Evolutionary conservation across 768 basidiomycete species (phyloP).

Genomic region (Krasilnikovozyma curviuscula): DNA sequence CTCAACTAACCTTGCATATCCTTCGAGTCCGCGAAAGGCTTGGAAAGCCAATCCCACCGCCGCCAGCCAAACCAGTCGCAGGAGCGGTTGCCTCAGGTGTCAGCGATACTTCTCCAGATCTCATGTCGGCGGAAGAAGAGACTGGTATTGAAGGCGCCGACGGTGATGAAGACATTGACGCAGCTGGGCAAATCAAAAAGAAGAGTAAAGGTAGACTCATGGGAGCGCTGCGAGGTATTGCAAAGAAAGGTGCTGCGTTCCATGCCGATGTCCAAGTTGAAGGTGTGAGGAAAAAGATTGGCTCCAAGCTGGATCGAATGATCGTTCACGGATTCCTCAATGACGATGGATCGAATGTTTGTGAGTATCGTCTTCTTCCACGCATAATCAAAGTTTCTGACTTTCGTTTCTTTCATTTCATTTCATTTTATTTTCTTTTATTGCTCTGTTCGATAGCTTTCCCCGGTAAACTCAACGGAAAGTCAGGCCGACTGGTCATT

Average conservation of each 20-base stretch:
- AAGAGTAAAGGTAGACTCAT: slow-evolving; percentile 25
- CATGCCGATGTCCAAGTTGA: slow-evolving; percentile 27
- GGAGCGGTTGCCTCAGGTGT: slow-evolving; percentile 17
- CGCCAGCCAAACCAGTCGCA: slow-evolving; percentile 17
- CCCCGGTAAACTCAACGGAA: slow-evolving; percentile 25
- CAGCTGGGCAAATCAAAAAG: slow-evolving; percentile 20
- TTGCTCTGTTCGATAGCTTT: slow-evolving; percentile 20
- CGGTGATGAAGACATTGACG: slow-evolving; percentile 23
- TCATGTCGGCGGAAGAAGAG: slow-evolving; percentile 15
- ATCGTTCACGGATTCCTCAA: slow-evolving; percentile 23
- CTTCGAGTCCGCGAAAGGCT: slow-evolving; percentile 26
- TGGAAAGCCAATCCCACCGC: slow-evolving; percentile 20
- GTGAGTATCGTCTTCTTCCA: slow-evolving; percentile 16
- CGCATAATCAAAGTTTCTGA: background rate
- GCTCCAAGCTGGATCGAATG: slow-evolving; percentile 24
- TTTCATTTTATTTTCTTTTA: no score
- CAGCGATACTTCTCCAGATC: slow-evolving; percentile 20
- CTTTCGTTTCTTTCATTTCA: no score
- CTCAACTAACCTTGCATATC: slow-evolving; percentile 27
- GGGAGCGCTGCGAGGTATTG: slow-evolving; percentile 21
- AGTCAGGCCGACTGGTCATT: slow-evolving; percentile 25
- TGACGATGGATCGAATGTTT: slow-evolving; percentile 22
- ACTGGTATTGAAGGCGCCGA: slow-evolving; percentile 21
- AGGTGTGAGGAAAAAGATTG: slow-evolving; percentile 25
- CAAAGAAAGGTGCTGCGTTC: slow-evolving; percentile 28